These are phyloP conservation scores for Candida railenensis DNA, from an alignment of 805 yeast species.

Conservation along the genomic window DNA sequence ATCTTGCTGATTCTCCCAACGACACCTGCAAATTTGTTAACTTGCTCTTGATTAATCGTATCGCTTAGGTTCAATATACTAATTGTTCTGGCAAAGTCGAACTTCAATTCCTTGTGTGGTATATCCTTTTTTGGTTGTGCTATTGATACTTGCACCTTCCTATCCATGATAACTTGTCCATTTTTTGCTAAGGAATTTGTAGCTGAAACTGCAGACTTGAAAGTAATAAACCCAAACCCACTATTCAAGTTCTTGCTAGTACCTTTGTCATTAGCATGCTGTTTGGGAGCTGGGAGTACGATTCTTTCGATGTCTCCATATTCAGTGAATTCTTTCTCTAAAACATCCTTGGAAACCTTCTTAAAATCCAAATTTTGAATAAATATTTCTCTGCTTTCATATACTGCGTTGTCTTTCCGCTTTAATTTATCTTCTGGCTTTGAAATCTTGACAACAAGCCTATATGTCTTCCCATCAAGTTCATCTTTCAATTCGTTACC, in stretches of 20 bases:
- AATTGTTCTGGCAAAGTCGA: conserved; percentile 18
- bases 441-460: conserved; percentile 59
- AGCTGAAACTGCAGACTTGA: conserved; percentile 44
- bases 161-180: conserved; percentile 40
- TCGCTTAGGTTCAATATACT: conserved; percentile 26
- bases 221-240: conserved; percentile 68
- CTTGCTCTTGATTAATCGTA: conserved; percentile 35
- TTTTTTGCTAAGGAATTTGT: conserved; percentile 43
- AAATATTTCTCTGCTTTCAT: conserved; percentile 57
- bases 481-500: conserved; percentile 33
- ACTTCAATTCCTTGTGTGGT: conserved; percentile 16
- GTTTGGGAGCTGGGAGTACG: conserved; percentile 53
- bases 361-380: conserved; percentile 52
- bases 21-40: conserved; percentile 24
- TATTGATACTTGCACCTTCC: conserved; percentile 48
- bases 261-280: conserved; percentile 21
- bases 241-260: conserved; percentile 40
- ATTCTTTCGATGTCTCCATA: conserved; percentile 57
- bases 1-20: conserved; percentile 41
- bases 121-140: conserved; percentile 35
- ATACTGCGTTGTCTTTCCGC: conserved; percentile 37
- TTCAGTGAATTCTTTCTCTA: conserved; percentile 42
- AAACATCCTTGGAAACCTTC: conserved; percentile 33
- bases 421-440: conserved; percentile 46
- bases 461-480: conserved; percentile 22